Evolutionary conservation across 2,329 filamentous ascomycete species (phyloP), one percentile per base, ranked within the genome.

Genomic region (Venturia asperata): DNA sequence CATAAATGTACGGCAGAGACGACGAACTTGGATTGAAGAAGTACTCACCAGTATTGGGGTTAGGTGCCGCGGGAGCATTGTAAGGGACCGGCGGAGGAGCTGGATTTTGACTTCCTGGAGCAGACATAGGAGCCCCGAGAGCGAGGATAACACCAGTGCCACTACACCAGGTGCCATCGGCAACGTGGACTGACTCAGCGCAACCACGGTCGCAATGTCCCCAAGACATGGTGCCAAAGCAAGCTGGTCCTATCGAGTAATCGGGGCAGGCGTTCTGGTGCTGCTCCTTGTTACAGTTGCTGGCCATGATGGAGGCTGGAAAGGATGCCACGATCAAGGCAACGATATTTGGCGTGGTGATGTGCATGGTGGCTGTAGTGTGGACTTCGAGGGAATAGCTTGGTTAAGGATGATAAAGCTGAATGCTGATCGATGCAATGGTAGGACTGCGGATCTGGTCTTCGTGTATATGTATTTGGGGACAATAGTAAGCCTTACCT

Each of bases 121-220:
- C 10, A 21, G 47, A 52, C 47, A 17, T 52, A 15, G 47, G 21
- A 24, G 27, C 11, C 21, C 47, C 47, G 15, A 58, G 15, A 9
- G 52, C 30, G 15, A 58, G 27, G 11, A 58, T 37, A 37, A 37
- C 19, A 34, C 52, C 52, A 58, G 19, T 37, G 5, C 52, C 52
- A 24, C 27, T 37, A 15, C 52, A 58, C 27, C 30, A 58, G 19
- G 52, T 58, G 5, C 52, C 52, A n/a, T 58, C 52, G 17, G 52
- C 52, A 21, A 58, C 52, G 9, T 21, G 15, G 19, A 58, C 30
- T 37, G 27, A 34, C 30, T 37, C 30, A 58, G 52, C 52, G 21
- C 52, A 58, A n/a, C 52, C 52, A n/a, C 27, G 52, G 30, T 34
- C 52, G 24, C 52, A 58, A 58, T 58, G 52, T 34, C 52, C 30